Evolutionary conservation across 768 basidiomycete genomes (phyloP), one percentile per base, ranked within the genome.

Genomic region (Suillus weaverae): DNA sequence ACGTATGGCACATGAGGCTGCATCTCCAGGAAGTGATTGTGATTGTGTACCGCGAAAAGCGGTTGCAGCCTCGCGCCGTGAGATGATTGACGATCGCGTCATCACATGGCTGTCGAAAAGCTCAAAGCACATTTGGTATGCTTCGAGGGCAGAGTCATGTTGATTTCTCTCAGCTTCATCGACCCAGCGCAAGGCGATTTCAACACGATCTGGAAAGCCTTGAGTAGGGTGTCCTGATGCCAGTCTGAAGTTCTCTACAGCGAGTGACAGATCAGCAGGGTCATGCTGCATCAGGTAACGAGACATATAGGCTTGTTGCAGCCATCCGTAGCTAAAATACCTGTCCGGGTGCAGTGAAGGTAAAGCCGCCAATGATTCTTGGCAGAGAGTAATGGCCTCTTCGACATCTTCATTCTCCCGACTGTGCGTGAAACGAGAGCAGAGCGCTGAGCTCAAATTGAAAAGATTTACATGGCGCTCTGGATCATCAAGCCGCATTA

Each of bases 241-340:
- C 72, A n/a, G 39, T 64, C n/a, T 76, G 61, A 13, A 79, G 60
- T 53, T 78, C 36, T 35, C 69, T 66, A 7, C 26, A n/a, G 26
- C 44, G 4, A 46, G n/a, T 4, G n/a, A 11, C 10, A 74, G 60
- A 56, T 75, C 74, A 8, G 66, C 55, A n/a, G 35, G 51, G 30
- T 68, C 33, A 8, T 62, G 62, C 41, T 63, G 54, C 8, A 71
- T 7, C 48, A 68, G 73, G 67, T 69, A 74, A 33, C 74, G 74
- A 55, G 70, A 72, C 18, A 75, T 59, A 53, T 74, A 56, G 22
- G 74, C 71, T 1, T 44, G 1, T 7, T 44, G 0, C 43, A 44
- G 43, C 43, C 20, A 6, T 8, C 3, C n/a, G 9, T 44, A 44
- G 43, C 20, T n/a, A 20, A 26, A 26, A 26, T 26, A 26, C 26